Evolutionary conservation across 139 green algal species (phyloP).

Genomic region (Parachlorella kessleri): DNA sequence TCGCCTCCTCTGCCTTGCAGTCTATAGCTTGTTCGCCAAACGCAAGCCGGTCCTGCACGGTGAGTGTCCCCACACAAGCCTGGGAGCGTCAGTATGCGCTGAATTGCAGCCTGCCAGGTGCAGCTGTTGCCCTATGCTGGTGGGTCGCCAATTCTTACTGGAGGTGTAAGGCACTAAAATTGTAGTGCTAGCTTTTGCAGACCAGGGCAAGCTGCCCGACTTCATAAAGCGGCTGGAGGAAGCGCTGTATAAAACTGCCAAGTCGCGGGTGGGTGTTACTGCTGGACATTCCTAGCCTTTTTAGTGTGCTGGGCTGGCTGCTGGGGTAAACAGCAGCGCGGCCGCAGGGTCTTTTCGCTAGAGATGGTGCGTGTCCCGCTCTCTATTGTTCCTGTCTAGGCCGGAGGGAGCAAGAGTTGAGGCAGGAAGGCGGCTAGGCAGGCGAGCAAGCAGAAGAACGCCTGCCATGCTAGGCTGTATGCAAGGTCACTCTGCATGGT

Average conservation of each 20-base stretch:
- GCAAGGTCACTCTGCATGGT: too few relatives aligned
- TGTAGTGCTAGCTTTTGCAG: background rate
- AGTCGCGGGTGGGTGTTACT: constrained; percentile 53
- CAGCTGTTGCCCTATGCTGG: too few relatives aligned
- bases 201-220: constrained; percentile 76
- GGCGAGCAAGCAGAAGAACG: too few relatives aligned
- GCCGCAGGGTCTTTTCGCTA: too few relatives aligned
- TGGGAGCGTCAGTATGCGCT: background rate
- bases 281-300: background rate
- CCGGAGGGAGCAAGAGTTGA: too few relatives aligned
- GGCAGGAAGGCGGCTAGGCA: too few relatives aligned
- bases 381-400: too few relatives aligned
- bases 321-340: background rate
- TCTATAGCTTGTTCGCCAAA: background rate
- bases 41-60: background rate
- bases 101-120: too few relatives aligned
- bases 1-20: background rate
- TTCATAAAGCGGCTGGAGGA: constrained; percentile 87
- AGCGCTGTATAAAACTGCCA: constrained; percentile 72
- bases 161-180: too few relatives aligned
- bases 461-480: too few relatives aligned
- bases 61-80: background rate
- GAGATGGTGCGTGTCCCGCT: too few relatives aligned
- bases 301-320: background rate
- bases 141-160: too few relatives aligned